These are phyloP conservation scores for Sergeia podlipaevii DNA, from an alignment of 208 protist genomes.

Conservation along the genomic window DNA sequence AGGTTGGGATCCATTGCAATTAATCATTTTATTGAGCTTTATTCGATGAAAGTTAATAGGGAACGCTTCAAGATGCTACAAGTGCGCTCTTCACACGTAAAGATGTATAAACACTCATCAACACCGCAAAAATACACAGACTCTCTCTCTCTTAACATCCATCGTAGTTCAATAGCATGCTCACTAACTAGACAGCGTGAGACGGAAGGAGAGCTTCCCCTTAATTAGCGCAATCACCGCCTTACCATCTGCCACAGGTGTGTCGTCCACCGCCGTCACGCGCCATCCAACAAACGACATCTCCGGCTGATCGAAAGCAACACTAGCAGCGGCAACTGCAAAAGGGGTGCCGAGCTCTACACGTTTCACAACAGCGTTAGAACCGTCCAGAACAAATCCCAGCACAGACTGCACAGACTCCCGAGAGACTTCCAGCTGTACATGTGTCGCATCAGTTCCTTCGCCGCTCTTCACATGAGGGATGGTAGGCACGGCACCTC, in stretches of 20 bases:
- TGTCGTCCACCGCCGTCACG: slow-evolving; percentile 24
- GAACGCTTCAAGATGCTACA: too few relatives aligned
- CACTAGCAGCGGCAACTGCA: slow-evolving; percentile 8
- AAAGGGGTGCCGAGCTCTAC: slow-evolving; percentile 20
- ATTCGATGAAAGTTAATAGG: too few relatives aligned
- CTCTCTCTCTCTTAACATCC: too few relatives aligned
- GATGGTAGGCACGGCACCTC: too few relatives aligned
- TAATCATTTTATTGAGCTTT: too few relatives aligned
- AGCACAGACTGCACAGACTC: slow-evolving; percentile 12
- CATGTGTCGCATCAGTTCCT: not conserved
- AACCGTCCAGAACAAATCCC: slow-evolving; percentile 42
- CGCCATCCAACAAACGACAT: slow-evolving; percentile 25
- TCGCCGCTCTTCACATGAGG: too few relatives aligned
- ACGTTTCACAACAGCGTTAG: slow-evolving; percentile 10
- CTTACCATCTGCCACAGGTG: slow-evolving; percentile 18
- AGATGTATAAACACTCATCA: too few relatives aligned
- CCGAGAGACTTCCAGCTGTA: slow-evolving; percentile 19
- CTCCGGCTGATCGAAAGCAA: slow-evolving; percentile 11
- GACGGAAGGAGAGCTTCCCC: slow-evolving; percentile 11
- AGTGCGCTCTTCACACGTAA: too few relatives aligned
- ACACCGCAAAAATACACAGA: too few relatives aligned
- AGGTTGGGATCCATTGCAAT: too few relatives aligned
- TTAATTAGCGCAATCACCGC: slow-evolving; percentile 28
- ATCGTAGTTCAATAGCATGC: too few relatives aligned
- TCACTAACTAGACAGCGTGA: too few relatives aligned